Conservation (phyloP, 768 basidiomycete species). For the Cystofilobasidium ferigula region DNA sequence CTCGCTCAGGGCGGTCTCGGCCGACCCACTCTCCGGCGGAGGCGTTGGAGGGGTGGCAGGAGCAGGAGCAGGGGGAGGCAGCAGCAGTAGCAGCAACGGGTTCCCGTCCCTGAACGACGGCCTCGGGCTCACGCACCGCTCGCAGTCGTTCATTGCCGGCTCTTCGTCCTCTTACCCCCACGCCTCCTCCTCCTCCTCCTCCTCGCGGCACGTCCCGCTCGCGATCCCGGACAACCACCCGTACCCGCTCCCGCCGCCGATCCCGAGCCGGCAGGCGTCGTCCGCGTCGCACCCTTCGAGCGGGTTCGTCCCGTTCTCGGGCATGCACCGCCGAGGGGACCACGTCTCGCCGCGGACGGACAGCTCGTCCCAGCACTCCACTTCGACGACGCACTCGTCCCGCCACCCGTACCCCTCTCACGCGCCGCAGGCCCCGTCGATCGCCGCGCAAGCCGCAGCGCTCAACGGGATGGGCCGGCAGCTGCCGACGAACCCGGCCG, state of each 20-base stretch:
- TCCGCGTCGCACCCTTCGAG: neutral
- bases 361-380: neutral
- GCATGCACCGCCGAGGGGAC: neutral
- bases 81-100: no score
- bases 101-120: no score
- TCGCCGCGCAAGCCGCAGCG: neutral
- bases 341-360: neutral
- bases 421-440: no score
- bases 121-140: no score
- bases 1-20: no score
- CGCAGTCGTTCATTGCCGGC: no score
- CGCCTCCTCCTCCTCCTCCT: neutral
- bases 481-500: neutral
- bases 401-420: neutral
- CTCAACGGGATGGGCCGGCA: neutral
- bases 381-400: neutral
- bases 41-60: no score
- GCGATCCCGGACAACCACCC: conserved; percentile 20
- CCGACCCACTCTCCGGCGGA: no score
- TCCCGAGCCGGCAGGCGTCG: conserved; percentile 2
- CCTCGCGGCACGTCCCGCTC: conserved; percentile 3
- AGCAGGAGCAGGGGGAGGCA: no score
- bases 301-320: neutral
- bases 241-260: conserved; percentile 18
- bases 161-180: neutral